Conservation (phyloP, 352 stramenopile genomes). For the Phytophthora fragariae region DNA sequence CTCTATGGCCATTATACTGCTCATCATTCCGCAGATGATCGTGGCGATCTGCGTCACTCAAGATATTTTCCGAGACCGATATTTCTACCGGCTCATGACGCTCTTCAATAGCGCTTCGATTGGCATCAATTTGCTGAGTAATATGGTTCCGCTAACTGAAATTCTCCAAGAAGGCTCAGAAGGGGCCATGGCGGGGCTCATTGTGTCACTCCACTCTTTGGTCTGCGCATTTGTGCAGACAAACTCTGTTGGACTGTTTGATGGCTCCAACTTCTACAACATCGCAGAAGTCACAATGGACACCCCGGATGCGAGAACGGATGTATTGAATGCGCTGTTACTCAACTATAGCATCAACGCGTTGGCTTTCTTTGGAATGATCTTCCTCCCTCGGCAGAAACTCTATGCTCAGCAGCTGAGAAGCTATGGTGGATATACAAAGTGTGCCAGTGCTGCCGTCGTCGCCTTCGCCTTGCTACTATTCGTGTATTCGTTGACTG, state of each 20-base stretch:
- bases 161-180: constrained; percentile 66
- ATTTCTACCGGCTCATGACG: constrained; percentile 37
- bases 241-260: constrained; percentile 43
- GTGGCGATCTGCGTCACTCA: constrained; percentile 21
- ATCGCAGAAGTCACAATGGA: constrained; percentile 31
- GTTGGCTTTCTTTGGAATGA: neutral
- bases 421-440: neutral
- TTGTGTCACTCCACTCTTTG: constrained; percentile 50
- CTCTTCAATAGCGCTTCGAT: constrained; percentile 31
- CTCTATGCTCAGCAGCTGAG: neutral
- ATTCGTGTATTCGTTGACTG: neutral
- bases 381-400: neutral
- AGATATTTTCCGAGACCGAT: constrained; percentile 32
- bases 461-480: neutral
- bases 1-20: constrained; percentile 24
- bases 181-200: constrained; percentile 56
- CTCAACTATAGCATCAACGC: neutral
- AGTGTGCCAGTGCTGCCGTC: neutral
- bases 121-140: constrained; percentile 34
- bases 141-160: constrained; percentile 54
- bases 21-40: constrained; percentile 38
- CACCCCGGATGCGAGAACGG: constrained; percentile 16
- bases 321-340: constrained; percentile 17
- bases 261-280: constrained; percentile 50
- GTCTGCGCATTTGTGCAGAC: constrained; percentile 50